Evolutionary conservation across 805 yeast species (phyloP), one percentile per base, ranked within the genome.

Genomic region (Alloascoidea hylecoeti): DNA sequence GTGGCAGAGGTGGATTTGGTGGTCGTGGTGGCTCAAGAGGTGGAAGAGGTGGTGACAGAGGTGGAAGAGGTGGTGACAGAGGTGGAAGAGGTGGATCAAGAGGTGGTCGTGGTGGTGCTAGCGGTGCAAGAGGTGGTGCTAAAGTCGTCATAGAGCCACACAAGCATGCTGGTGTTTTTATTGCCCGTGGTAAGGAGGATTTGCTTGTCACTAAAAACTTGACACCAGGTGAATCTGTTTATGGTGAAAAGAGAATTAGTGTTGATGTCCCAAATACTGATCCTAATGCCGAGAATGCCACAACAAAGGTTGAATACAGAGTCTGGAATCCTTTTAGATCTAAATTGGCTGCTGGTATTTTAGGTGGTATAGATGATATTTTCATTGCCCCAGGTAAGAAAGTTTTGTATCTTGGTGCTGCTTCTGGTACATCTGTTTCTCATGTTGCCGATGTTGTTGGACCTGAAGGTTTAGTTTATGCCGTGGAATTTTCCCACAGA

Each of bases 241-340:
- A 92, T 68, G 97, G 97, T 56, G 98, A 92, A 70, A 92, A 92
- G 78, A 78, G 97, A 70, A 72, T 92, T 46, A 64, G 94, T 42
- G 72, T 92, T 44, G 98, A 92, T 61, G 96, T 83, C 59, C 95
- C 96, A 48, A 74, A 89, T 41, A 75, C 69, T 54, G 94, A 81
- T 57, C 94, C 81, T 56, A 81, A 80, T 56, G 30, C 13, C 13
- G 61, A 57, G 19, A 49, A 42, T 4, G 57, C 54, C 15, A 83
- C 78, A 42, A 88, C 96, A 56, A 92, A 92, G 72, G 74, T 78
- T 44, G 98, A 92, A 71, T 92, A 92, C 78, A 88, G 98, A 75
- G 98, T 92, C 50, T 92, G 98, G 98, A 92, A 92, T 69, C 98
- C 98, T 46, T 92, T 92, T 81, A 82, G 98, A 78, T 89, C 97